Conservation (phyloP, 2,329 filamentous ascomycete genomes). For the Sarocladium strictum region DNA sequence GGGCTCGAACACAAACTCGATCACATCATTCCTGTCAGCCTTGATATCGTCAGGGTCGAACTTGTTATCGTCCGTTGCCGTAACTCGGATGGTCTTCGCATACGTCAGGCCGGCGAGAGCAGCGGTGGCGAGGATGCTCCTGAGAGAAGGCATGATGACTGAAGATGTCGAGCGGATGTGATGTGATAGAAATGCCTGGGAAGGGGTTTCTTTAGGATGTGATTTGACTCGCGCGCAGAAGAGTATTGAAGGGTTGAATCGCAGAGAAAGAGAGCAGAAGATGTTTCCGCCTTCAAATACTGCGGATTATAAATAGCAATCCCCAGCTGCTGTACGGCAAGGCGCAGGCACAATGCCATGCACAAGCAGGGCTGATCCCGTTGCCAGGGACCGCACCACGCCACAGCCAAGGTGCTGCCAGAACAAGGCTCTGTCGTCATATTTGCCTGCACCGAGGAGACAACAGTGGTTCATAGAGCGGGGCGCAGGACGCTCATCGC, state of each 20-base stretch:
- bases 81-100: slow-evolving; percentile 28
- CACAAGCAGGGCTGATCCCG: background rate
- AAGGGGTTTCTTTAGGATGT: background rate
- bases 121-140: slow-evolving; percentile 18
- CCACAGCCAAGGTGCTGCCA: background rate
- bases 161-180: background rate
- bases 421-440: background rate
- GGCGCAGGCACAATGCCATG: background rate
- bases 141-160: slow-evolving; percentile 23
- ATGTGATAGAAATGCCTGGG: background rate
- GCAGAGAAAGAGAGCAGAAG: background rate
- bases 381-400: background rate
- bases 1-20: slow-evolving; percentile 31
- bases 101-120: slow-evolving; percentile 19
- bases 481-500: background rate
- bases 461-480: background rate
- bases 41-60: slow-evolving; percentile 27
- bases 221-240: too few species aligned
- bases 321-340: background rate
- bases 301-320: background rate
- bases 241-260: background rate
- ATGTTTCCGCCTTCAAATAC: background rate
- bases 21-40: slow-evolving; percentile 26
- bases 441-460: background rate
- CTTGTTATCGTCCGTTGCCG: slow-evolving; percentile 23